phyloP scores from a whole-genome alignment of 768 basidiomycete species.

The Sistotremastrum suecicum region DNA sequence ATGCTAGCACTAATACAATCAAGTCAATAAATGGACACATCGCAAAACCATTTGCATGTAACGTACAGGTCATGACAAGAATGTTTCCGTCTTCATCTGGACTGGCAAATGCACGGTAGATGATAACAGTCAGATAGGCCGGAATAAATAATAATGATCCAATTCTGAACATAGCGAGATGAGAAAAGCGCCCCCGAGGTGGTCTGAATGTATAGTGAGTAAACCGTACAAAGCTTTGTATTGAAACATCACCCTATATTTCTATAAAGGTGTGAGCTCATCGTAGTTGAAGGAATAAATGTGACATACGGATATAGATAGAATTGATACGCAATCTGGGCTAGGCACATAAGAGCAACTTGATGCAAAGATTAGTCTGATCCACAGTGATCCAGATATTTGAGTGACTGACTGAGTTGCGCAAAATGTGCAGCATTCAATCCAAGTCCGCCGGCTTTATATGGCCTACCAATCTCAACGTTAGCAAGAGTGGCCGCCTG shows the following conservation, averaged over 20 bases:
- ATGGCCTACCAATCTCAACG: slow-evolving; percentile 36
- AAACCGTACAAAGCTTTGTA: background rate
- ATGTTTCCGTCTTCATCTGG: slow-evolving; percentile 55
- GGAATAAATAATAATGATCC: slow-evolving; percentile 82
- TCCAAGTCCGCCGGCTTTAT: slow-evolving; percentile 77
- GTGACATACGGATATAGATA: slow-evolving; percentile 71
- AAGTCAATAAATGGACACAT: slow-evolving; percentile 4
- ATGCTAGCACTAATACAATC: slow-evolving; percentile 37
- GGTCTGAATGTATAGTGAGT: slow-evolving; percentile 29
- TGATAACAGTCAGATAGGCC: slow-evolving; percentile 67
- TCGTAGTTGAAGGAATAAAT: background rate
- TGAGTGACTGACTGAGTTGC: slow-evolving; percentile 52
- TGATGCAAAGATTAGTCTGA: slow-evolving; percentile 4
- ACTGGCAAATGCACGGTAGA: slow-evolving; percentile 65
- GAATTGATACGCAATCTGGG: slow-evolving; percentile 85
- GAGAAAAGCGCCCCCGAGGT: slow-evolving; percentile 70
- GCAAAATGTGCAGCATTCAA: slow-evolving; percentile 88
- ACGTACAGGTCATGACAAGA: slow-evolving; percentile 68
- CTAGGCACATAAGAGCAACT: slow-evolving; percentile 92
- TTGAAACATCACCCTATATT: slow-evolving; percentile 43
- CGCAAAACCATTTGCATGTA: slow-evolving; percentile 5
- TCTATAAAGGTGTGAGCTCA: slow-evolving; percentile 17
- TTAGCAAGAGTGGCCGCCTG: background rate
- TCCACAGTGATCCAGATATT: background rate
- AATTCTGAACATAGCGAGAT: slow-evolving; percentile 80